Conservation (phyloP, 2,329 filamentous ascomycete species). For the Phyllosticta ampelicida region DNA sequence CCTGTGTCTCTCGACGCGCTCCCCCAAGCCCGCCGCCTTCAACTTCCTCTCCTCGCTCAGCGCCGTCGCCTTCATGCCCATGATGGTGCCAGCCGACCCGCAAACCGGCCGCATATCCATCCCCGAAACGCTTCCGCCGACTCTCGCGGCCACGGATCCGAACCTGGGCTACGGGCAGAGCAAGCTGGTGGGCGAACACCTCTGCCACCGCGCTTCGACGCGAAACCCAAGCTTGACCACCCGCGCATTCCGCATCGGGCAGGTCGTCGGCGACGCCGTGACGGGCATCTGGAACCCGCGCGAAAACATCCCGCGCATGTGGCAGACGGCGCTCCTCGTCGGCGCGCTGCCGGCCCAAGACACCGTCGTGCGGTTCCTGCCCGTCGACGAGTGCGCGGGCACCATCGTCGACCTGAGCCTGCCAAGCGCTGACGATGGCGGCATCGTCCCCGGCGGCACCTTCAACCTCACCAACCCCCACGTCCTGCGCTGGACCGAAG, state of each 20-base stretch:
- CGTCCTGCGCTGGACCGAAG: conserved; percentile 41
- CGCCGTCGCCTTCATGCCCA: neutral
- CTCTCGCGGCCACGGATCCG: conserved; percentile 19
- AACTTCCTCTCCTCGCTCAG: conserved; percentile 25
- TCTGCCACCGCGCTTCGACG: conserved; percentile 21
- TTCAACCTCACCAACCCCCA: conserved; percentile 44
- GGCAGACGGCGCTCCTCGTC: conserved; percentile 35
- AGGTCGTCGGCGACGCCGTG: conserved; percentile 38
- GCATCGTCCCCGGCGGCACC: conserved; percentile 18
- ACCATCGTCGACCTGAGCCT: conserved; percentile 22
- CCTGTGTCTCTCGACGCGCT: conserved; percentile 26
- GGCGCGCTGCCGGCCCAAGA: conserved; percentile 37
- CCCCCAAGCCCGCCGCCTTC: conserved; percentile 27
- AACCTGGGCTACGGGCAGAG: conserved; percentile 38
- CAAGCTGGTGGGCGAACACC: conserved; percentile 40
- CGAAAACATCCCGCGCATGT: conserved; percentile 41
- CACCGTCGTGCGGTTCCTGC: conserved; percentile 32
- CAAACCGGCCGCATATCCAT: conserved; percentile 14
- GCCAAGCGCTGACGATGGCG: neutral
- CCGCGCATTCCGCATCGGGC: conserved; percentile 32
- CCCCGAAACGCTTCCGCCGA: conserved; percentile 26
- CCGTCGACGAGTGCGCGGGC: conserved; percentile 32
- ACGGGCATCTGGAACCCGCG: conserved; percentile 40
- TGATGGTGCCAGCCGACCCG: neutral
- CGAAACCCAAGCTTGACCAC: conserved; percentile 16